Evolutionary conservation across 129 eudicot species (phyloP).

Genomic region (carrot (Daucus carota)): DNA sequence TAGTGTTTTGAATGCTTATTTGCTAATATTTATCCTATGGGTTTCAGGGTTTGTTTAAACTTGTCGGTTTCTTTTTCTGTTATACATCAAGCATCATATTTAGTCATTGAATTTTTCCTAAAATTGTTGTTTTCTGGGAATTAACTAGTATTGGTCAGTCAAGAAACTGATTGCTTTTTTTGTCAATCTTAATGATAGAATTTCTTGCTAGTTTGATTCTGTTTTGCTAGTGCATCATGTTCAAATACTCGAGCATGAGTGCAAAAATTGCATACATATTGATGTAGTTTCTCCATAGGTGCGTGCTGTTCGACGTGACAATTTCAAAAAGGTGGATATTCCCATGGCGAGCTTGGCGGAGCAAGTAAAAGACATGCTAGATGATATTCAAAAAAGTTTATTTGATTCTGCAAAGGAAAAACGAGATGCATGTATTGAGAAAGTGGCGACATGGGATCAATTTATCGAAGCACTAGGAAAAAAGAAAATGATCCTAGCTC

Average conservation of each 20-base stretch:
- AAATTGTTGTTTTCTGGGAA: background rate
- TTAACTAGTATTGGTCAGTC: background rate
- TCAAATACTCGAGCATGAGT: background rate
- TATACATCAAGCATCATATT: background rate
- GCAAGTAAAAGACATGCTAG: constrained; percentile 34
- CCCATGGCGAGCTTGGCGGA: constrained; percentile 44
- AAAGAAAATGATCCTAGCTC: constrained; percentile 76
- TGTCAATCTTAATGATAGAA: background rate
- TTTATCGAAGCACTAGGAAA: constrained; percentile 49
- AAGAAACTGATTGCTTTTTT: background rate
- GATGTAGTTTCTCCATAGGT: constrained; percentile 23
- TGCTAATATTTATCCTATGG: background rate
- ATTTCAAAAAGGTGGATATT: constrained; percentile 37
- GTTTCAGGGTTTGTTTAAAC: background rate
- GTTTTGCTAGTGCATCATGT: background rate
- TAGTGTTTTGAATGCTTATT: background rate
- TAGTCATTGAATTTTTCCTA: background rate
- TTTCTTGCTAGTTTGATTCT: background rate
- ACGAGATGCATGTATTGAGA: constrained; percentile 68
- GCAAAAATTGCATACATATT: background rate
- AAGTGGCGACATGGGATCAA: constrained; percentile 73
- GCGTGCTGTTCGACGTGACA: constrained; percentile 59
- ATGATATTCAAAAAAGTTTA: constrained; percentile 45
- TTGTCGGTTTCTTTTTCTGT: background rate
- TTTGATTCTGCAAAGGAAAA: constrained; percentile 64